Percentiles rank a stretch among this genome's conserved stretches.
Conservation (phyloP, 805 yeast species). For the Tetrapisispora pingtungensis region DNA sequence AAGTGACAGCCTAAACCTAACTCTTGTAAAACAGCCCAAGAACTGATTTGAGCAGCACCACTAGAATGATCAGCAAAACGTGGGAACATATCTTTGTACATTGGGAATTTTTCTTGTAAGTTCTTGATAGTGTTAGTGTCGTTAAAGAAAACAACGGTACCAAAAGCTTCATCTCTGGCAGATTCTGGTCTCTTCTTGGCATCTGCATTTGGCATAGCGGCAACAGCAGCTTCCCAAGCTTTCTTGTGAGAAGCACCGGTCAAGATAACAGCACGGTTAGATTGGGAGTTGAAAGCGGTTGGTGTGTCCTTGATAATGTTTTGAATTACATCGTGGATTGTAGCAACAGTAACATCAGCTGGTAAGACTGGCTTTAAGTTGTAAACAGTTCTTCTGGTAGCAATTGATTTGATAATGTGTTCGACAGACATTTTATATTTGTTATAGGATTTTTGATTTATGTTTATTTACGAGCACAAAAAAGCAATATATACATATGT, state of each 20-base stretch:
- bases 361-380: constrained; percentile 37
- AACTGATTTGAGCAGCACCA: constrained; percentile 41
- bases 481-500: too few relatives aligned
- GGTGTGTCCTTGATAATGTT: constrained; percentile 40
- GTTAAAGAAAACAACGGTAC: constrained; percentile 41
- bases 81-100: constrained; percentile 37
- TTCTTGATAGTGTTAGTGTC: constrained; percentile 32
- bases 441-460: too few relatives aligned
- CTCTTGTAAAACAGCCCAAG: constrained; percentile 40
- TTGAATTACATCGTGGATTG: constrained; percentile 35
- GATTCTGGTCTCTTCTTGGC: constrained; percentile 36
- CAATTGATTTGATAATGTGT: constrained; percentile 26
- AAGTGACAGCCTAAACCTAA: constrained; percentile 41
- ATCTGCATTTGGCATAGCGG: constrained; percentile 24
- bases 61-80: constrained; percentile 38
- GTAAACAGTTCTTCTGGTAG: constrained; percentile 40
- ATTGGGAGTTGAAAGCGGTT: constrained; percentile 43
- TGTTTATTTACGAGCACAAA: too few relatives aligned
- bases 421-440: background rate
- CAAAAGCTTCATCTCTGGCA: constrained; percentile 37
- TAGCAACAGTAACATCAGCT: constrained; percentile 30
- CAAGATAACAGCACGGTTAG: constrained; percentile 38
- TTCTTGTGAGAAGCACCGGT: constrained; percentile 37
- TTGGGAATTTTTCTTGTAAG: constrained; percentile 36
- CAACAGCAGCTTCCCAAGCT: constrained; percentile 37